Conservation (phyloP, 345 rosid genomes). For the Sisymbrium irio region DNA sequence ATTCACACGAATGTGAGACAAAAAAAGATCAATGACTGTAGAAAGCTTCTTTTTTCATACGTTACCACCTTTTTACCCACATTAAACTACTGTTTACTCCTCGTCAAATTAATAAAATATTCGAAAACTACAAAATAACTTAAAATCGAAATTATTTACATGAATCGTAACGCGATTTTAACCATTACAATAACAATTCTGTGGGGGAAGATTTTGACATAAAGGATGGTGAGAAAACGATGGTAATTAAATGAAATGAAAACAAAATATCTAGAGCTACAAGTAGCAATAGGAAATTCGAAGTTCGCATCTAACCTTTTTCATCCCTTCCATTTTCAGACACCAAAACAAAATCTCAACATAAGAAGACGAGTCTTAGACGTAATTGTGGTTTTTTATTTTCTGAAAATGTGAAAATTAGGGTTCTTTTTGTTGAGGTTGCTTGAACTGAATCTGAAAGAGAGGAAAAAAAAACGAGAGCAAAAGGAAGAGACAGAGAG, state of each 20-base stretch:
- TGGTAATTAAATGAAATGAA: background rate
- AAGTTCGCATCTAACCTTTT: slow-evolving; percentile 17
- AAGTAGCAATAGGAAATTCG: slow-evolving; percentile 15
- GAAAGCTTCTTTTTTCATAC: background rate
- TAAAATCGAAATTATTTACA: background rate
- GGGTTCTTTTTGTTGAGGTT: slow-evolving; percentile 20
- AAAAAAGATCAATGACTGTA: background rate
- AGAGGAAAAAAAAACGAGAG: background rate
- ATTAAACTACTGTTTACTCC: background rate
- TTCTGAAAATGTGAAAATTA: slow-evolving; percentile 5
- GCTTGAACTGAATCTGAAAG: slow-evolving; percentile 23
- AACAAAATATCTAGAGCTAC: background rate
- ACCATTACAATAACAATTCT: background rate
- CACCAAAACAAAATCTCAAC: background rate
- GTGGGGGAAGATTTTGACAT: background rate
- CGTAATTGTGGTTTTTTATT: background rate
- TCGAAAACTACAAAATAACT: background rate
- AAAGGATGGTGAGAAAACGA: background rate
- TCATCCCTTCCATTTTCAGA: slow-evolving; percentile 4
- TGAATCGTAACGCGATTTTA: background rate
- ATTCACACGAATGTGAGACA: too few species aligned
- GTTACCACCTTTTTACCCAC: background rate
- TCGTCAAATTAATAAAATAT: background rate
- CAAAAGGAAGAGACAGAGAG: background rate
- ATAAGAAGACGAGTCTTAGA: background rate